Percentiles rank a stretch among this genome's conserved stretches.
Conservation (phyloP, 2,329 filamentous ascomycete species). For the Colletotrichum musicola region DNA sequence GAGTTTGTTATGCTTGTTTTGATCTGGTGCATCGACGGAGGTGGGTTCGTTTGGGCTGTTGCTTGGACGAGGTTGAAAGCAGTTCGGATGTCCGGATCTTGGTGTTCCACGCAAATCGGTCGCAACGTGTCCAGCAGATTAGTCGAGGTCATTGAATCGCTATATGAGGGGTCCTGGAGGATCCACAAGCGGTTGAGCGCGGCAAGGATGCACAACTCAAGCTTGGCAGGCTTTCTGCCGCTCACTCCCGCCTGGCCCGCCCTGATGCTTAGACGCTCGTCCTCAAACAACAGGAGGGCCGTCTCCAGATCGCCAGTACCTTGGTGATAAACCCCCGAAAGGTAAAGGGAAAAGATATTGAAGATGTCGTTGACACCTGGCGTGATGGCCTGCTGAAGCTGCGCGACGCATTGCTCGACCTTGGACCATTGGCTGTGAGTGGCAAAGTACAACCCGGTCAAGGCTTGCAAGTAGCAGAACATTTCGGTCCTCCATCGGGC, state of each 20-base stretch:
- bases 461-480: conserved; percentile 77
- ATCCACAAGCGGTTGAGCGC: conserved; percentile 79
- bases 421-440: conserved; percentile 78
- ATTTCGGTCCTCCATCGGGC: conserved; percentile 75
- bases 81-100: conserved; percentile 80
- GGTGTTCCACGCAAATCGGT: conserved; percentile 75
- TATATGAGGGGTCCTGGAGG: conserved; percentile 71
- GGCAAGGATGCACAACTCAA: conserved; percentile 75
- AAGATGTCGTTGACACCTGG: conserved; percentile 48
- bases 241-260: conserved; percentile 52
- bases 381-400: conserved; percentile 56
- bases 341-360: conserved; percentile 73
- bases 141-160: conserved; percentile 69
- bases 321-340: conserved; percentile 81
- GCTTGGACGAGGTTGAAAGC: conserved; percentile 83
- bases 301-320: conserved; percentile 78
- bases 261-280: conserved; percentile 68
- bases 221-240: conserved; percentile 63
- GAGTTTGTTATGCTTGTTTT: conserved; percentile 84
- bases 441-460: conserved; percentile 77
- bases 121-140: conserved; percentile 75
- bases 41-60: conserved; percentile 72
- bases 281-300: conserved; percentile 76
- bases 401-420: conserved; percentile 69
- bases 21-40: conserved; percentile 77